Base-by-base conservation (phyloP, 106 monocot genomes). In the Dendrobium catenatum region DNA sequence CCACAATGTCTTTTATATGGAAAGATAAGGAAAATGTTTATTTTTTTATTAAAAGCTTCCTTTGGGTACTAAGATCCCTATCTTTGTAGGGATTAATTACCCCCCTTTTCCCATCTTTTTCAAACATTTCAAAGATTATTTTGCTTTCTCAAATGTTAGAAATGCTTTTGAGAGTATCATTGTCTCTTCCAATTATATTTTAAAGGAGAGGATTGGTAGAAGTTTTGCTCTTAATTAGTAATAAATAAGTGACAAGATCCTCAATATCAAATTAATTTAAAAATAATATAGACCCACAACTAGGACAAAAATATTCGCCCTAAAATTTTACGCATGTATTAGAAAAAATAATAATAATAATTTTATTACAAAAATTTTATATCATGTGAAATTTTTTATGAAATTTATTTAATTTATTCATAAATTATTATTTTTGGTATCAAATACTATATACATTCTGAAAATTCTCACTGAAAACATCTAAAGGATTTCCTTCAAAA, bases 41-140 rank as follows among this genome's bases (percentile, higher is more conserved):
- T 72, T 70, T 81, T 58, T 72, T 72, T 70, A 56, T 59, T 42
- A 73, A 81, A 81, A 81, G 75, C 75, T 43, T 81, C 75, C 75
- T 81, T 81, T 59, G 75, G 9, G 61, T n/a, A 79, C 43, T 43
- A 67, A 79, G 79, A 47, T 79, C 64, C 79, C 22, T 24, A 66
- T 42, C 79, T 81, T 68, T 68, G 67, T 9, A 26, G 27, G 67
- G 67, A 19, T 68, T 26, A 27, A 27, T 68, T 37, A 37, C 1
- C 24, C 9, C 24, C 27, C 51, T 73, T 20, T 55, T 70, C 70
- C 13, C 43, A 17, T 70, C 20, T 70, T 47, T 49, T 61, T 49
- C 41, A 24, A 68, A 68, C 67, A 27, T 27, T 68, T 27, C 26
- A 9, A 59, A 33, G n/a, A 40, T 19, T 31, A n/a, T 26, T 67